These are phyloP conservation scores for Vaccinium darrowii DNA, from an alignment of 148 eudicot species.

Conservation along the genomic window DNA sequence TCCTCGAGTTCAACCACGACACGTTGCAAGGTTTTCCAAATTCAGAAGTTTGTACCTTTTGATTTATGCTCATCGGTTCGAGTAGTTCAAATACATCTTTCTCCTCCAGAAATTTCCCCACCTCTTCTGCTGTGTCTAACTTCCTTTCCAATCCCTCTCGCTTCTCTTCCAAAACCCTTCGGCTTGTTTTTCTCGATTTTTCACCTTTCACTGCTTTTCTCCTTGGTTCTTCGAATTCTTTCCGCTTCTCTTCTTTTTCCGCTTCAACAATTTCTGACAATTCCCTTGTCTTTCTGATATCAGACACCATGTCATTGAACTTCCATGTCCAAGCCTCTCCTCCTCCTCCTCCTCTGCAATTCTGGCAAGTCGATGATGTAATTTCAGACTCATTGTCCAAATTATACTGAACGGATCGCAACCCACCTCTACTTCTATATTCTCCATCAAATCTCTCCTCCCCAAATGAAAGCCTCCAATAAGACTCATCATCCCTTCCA, in stretches of 20 bases:
- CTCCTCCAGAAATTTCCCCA: slow-evolving; percentile 17
- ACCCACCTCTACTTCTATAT: not conserved
- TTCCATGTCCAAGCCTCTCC: not conserved
- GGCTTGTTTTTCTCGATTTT: slow-evolving; percentile 19
- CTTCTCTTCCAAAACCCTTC: slow-evolving; percentile 30
- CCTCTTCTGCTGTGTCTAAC: slow-evolving; percentile 28
- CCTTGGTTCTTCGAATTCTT: not conserved
- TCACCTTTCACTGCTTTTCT: slow-evolving; percentile 27
- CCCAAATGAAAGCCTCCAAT: slow-evolving; percentile 46
- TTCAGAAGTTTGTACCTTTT: slow-evolving; percentile 4
- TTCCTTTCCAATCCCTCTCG: slow-evolving; percentile 27
- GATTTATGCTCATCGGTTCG: slow-evolving; percentile 9
- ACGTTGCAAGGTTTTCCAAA: not conserved
- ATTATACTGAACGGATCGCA: slow-evolving; percentile 25
- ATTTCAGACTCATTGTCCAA: slow-evolving; percentile 31
- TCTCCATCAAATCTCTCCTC: slow-evolving; percentile 21
- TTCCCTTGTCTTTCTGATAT: slow-evolving; percentile 19
- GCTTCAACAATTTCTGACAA: not conserved
- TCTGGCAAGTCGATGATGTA: slow-evolving; percentile 16
- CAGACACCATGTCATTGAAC: slow-evolving; percentile 18
- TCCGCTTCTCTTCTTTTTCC: not conserved
- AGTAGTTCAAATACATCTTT: slow-evolving; percentile 22
- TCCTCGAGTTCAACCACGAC: not conserved
- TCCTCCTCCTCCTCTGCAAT: slow-evolving; percentile 18
- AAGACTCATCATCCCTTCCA: slow-evolving; percentile 36